A percentile compares a stretch with the other conserved stretches of the same genome.
These are phyloP conservation scores for Fragilaria crotonensis DNA, from an alignment of 108 stramenopile species.

Conservation along the genomic window DNA sequence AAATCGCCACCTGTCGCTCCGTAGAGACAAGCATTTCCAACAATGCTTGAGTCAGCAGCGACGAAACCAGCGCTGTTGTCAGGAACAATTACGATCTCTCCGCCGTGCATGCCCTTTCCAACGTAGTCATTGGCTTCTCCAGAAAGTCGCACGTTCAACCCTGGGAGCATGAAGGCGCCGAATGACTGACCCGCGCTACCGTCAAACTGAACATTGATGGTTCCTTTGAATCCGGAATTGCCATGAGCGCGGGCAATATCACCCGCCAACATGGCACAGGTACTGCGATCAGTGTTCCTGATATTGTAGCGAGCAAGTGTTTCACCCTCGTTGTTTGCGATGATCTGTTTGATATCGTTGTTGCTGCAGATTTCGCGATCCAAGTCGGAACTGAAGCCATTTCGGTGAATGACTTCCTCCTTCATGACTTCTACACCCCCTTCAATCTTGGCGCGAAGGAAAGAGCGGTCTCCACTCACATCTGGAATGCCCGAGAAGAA, in stretches of 20 bases:
- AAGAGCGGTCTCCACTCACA: conserved; percentile 47
- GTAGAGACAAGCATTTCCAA: conserved; percentile 94
- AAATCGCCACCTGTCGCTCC: conserved; percentile 94
- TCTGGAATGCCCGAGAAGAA: conserved; percentile 79
- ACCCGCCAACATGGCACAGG: conserved; percentile 84
- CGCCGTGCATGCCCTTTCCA: conserved; percentile 94
- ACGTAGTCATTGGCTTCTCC: conserved; percentile 98
- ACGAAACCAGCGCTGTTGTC: conserved; percentile 74
- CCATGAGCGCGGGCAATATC: conserved; percentile 88
- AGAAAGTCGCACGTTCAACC: conserved; percentile 74
- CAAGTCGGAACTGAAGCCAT: conserved; percentile 74
- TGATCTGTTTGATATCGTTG: conserved; percentile 62
- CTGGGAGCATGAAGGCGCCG: conserved; percentile 85
- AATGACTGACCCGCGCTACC: conserved; percentile 96
- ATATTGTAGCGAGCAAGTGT: conserved; percentile 52
- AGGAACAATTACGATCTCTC: conserved; percentile 87
- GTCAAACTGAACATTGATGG: conserved; percentile 79
- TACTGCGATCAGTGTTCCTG: conserved; percentile 82
- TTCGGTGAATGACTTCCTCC: conserved; percentile 70
- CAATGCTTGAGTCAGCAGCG: conserved; percentile 85
- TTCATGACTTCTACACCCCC: conserved; percentile 45
- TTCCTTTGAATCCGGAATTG: conserved; percentile 78
- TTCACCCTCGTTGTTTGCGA: conserved; percentile 63
- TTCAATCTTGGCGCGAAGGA: conserved; percentile 65
- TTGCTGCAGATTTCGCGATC: conserved; percentile 69